Base-by-base conservation (phyloP, 768 basidiomycete species). In the Sarcomyxa edulis region DNA sequence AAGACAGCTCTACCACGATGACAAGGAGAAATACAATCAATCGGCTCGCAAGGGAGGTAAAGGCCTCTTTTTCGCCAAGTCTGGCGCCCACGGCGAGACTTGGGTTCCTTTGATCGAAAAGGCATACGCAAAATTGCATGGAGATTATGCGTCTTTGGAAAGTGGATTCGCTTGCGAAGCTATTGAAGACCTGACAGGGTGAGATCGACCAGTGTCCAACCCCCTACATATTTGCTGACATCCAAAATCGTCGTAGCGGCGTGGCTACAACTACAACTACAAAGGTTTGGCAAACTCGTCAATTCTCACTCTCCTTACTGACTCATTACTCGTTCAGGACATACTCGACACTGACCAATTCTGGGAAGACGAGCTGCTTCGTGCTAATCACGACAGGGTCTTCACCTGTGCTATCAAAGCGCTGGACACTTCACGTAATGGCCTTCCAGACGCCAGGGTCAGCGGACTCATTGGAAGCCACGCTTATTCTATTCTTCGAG, bases 91-190 rank as follows among this genome's bases (percentile, higher is more conserved):
- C 7, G 68, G 68, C 23, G 75, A 78, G 39, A 76, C 73, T 0
- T 78, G 76, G 76, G 71, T 76, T 1, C 69, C 76, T 2, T 51
- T 78, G 2, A 59, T 76, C 16, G 76, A 78, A 49, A 79, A 79
- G 47, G 76, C 76, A 4, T 78, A 69, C 38, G 76, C 75, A 0
- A 78, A 78, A 46, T 49, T 75, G 2, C 73, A 78, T 44, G 75
- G 68, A 1, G 69, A 70, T 40, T 77, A 72, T 50, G 58, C 62
- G 0, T 59, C 66, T 1, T 46, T 77, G 24, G 42, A 48, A 19
- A 62, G 64, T 15, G 76, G 74, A 5, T 40, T 54, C 15, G 56
- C 69, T n/a, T 60, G 61, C 32, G 72, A 77, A 46, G 75, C 71
- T 6, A 64, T 76, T 14, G 76, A 78, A 53, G 76, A 78, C 48